A percentile compares a stretch with the other conserved stretches of the same genome.
Evolutionary conservation across 2,329 filamentous ascomycete species (phyloP).

Genomic region (Fusarium luffae): DNA sequence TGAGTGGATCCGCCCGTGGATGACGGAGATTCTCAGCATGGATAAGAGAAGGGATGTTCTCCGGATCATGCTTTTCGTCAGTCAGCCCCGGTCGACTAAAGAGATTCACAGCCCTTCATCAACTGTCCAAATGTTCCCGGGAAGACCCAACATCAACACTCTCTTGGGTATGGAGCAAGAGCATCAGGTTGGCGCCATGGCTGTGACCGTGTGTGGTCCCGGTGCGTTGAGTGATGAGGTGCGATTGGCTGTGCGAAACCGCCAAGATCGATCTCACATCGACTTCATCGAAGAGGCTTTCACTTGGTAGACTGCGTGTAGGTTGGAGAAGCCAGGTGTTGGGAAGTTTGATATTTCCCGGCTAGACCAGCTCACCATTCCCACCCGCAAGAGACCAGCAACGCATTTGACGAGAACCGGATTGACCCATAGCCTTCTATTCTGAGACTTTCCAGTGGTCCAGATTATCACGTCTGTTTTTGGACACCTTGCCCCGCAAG

Average conservation of each 20-base stretch:
- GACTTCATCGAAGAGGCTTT: conserved; percentile 87
- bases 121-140: conserved; percentile 87
- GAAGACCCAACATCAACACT: conserved; percentile 78
- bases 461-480: conserved; percentile 25
- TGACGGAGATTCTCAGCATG: conserved; percentile 83
- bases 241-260: conserved; percentile 70
- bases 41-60: conserved; percentile 78
- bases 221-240: conserved; percentile 81
- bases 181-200: conserved; percentile 78
- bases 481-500: conserved; percentile 33
- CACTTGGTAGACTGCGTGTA: conserved; percentile 58
- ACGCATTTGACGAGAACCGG: neutral
- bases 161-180: conserved; percentile 79
- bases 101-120: conserved; percentile 82
- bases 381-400: neutral
- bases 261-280: conserved; percentile 73
- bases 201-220: conserved; percentile 79
- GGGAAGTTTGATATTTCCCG: conserved; percentile 10
- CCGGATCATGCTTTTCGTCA: conserved; percentile 82
- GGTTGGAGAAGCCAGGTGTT: neutral
- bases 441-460: conserved; percentile 8
- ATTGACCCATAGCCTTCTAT: conserved; percentile 1
- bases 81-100: conserved; percentile 78
- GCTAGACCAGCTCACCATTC: conserved; percentile 13
- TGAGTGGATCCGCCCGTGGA: conserved; percentile 86